These are phyloP conservation scores for Solanum tarijense DNA, from an alignment of 257 asterid genomes.

Conservation along the genomic window DNA sequence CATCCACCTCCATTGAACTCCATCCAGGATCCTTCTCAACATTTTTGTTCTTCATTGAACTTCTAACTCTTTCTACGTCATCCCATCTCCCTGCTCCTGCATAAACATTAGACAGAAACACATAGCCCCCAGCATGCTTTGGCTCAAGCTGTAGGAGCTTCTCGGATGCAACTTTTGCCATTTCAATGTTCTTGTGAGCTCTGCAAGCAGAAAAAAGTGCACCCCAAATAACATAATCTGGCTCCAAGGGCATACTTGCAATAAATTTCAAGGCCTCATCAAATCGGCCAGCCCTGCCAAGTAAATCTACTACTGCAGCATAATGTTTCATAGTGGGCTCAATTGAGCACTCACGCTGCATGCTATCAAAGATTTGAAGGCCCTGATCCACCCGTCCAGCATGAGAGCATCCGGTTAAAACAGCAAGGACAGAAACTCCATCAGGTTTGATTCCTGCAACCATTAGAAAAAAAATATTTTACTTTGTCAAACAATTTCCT, in stretches of 20 bases:
- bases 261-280: slow-evolving; percentile 26
- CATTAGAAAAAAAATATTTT: neutral
- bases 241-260: slow-evolving; percentile 17
- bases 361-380: slow-evolving; percentile 19
- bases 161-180: slow-evolving; percentile 22
- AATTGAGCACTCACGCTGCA: slow-evolving; percentile 20
- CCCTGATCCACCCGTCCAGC: slow-evolving; percentile 33
- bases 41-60: slow-evolving; percentile 24
- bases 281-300: slow-evolving; percentile 31
- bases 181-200: slow-evolving; percentile 30
- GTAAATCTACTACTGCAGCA: slow-evolving; percentile 27
- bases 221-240: slow-evolving; percentile 35
- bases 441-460: slow-evolving; percentile 27
- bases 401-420: slow-evolving; percentile 29
- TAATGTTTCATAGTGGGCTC: slow-evolving; percentile 29
- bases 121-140: slow-evolving; percentile 29
- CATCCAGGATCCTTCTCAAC: slow-evolving; percentile 33
- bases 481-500: neutral
- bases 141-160: slow-evolving; percentile 29
- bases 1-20: slow-evolving; percentile 33
- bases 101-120: slow-evolving; percentile 26
- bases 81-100: slow-evolving; percentile 31
- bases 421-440: slow-evolving; percentile 25
- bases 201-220: slow-evolving; percentile 35
- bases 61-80: slow-evolving; percentile 29